Evolutionary conservation across 1,284 basidiomycete species (phyloP).

Genomic region (Tilletia setariae): DNA sequence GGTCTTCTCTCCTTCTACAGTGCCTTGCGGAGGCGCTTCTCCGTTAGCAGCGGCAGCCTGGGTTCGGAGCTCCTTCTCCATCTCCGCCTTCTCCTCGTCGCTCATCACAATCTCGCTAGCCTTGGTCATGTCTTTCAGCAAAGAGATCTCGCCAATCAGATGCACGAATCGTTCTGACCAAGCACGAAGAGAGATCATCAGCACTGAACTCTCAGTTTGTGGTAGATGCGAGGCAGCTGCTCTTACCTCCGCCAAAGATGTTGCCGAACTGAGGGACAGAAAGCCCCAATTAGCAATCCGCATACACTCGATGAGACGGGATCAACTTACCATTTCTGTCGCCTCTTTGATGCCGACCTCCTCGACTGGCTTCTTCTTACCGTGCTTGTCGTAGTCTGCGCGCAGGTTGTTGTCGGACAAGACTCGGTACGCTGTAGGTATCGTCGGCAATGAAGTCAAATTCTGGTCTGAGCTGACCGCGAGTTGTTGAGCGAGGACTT

Average conservation of each 20-base stretch:
- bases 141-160: slow-evolving; percentile 53
- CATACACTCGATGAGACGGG: neutral
- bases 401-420: slow-evolving; percentile 68
- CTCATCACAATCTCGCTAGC: slow-evolving; percentile 60
- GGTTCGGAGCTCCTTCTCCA: slow-evolving; percentile 68
- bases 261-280: slow-evolving; percentile 39
- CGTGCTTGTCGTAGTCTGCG: slow-evolving; percentile 91
- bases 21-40: slow-evolving; percentile 25
- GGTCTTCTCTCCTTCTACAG: neutral
- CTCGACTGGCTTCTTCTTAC: slow-evolving; percentile 63
- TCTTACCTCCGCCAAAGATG: slow-evolving; percentile 47
- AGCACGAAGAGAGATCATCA: neutral
- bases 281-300: neutral
- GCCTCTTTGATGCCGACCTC: slow-evolving; percentile 54
- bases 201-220: neutral
- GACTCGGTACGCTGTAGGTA: slow-evolving; percentile 37
- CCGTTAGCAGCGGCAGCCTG: slow-evolving; percentile 36
- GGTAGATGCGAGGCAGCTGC: neutral
- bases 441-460: slow-evolving; percentile 12
- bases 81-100: slow-evolving; percentile 84
- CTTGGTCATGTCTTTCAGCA: slow-evolving; percentile 54
- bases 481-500: slow-evolving; percentile 41
- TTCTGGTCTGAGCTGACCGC: neutral
- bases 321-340: slow-evolving; percentile 45
- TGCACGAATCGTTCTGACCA: slow-evolving; percentile 47